phyloP scores from a whole-genome alignment of 192 early-diverging fungal species.

The Coemansia sp. region DNA sequence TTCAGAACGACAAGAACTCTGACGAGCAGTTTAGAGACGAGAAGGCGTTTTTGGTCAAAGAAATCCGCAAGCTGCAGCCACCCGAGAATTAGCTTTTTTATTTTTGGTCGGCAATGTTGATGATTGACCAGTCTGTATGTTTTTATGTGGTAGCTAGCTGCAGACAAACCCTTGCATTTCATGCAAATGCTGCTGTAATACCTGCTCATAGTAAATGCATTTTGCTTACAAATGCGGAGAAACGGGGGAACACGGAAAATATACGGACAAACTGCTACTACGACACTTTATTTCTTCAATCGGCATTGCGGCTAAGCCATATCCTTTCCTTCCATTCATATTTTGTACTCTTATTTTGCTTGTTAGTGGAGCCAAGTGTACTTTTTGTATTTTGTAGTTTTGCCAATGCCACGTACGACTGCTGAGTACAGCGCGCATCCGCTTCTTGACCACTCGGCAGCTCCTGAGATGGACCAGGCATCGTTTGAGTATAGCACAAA shows the following conservation, averaged over 20 bases:
- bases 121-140: background rate
- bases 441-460: background rate
- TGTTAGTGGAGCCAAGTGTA: background rate
- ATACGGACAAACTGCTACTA: background rate
- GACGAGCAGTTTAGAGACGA: slow-evolving; percentile 99
- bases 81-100: background rate
- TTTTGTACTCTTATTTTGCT: background rate
- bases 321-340: background rate
- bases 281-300: background rate
- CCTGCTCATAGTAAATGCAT: background rate
- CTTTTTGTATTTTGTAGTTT: background rate
- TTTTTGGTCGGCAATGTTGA: background rate
- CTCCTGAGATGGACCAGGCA: background rate
- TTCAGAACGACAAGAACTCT: slow-evolving; percentile 94
- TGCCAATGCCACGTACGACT: background rate
- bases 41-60: slow-evolving; percentile 91
- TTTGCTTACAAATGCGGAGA: slow-evolving; percentile 1
- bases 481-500: background rate
- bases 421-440: background rate
- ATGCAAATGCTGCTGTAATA: too few relatives aligned
- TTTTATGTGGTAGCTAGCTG: too few relatives aligned
- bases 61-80: slow-evolving; percentile 63
- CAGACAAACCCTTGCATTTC: too few relatives aligned
- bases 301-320: background rate
- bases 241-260: background rate